phyloP scores from a whole-genome alignment of 345 rosid genomes.

The Hypericum perforatum region DNA sequence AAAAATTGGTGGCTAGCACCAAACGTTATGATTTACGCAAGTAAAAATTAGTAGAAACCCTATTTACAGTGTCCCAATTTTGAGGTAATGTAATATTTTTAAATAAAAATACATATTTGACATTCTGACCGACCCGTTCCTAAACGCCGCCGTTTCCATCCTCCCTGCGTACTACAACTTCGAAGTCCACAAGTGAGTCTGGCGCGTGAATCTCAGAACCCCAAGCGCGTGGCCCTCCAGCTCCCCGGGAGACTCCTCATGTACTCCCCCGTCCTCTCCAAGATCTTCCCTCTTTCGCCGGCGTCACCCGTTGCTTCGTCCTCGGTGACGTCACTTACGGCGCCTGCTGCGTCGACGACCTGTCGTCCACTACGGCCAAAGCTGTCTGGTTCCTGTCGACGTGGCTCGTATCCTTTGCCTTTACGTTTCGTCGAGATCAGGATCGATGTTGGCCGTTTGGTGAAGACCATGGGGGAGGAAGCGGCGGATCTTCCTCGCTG shows the following conservation, averaged over 20 bases:
- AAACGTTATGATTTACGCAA: too few species aligned
- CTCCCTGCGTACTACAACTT: conserved; percentile 75
- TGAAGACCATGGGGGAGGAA: conserved; percentile 27
- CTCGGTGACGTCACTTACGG: conserved; percentile 91
- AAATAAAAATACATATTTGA: too few species aligned
- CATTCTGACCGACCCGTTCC: conserved; percentile 56
- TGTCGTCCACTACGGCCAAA: conserved; percentile 84
- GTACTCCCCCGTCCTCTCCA: conserved; percentile 80
- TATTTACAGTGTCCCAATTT: too few species aligned
- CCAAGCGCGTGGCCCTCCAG: conserved; percentile 75
- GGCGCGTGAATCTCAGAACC: conserved; percentile 54
- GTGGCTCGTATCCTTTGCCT: conserved; percentile 69
- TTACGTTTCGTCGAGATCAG: conserved; percentile 88
- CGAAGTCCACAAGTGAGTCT: conserved; percentile 79
- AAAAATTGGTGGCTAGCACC: too few species aligned
- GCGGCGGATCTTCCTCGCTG: conserved; percentile 42
- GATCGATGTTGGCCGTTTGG: conserved; percentile 46
- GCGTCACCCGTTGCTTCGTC: conserved; percentile 56
- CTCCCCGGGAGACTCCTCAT: conserved; percentile 85
- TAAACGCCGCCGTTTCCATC: conserved; percentile 68
- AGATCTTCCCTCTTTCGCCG: conserved; percentile 67
- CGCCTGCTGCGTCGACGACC: conserved; percentile 89
- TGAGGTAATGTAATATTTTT: too few species aligned
- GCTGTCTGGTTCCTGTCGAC: conserved; percentile 84
- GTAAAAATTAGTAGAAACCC: too few species aligned